phyloP scores from a whole-genome alignment of 2,329 filamentous ascomycete species.

The Trichophaea hybrida region DNA sequence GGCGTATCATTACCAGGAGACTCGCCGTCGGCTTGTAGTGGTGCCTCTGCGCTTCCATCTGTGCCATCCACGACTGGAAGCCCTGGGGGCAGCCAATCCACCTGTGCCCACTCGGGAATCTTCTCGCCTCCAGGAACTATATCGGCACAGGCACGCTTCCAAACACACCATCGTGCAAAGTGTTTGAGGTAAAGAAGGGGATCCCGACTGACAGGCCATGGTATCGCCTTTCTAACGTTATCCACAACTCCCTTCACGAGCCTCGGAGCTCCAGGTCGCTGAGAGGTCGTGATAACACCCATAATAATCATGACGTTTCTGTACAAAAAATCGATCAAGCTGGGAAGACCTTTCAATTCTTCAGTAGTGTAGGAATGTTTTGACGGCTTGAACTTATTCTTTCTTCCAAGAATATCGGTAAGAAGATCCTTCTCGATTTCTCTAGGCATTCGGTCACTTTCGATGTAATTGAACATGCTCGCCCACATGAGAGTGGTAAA shows the following conservation, averaged over 20 bases:
- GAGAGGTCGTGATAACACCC: conserved; percentile 23
- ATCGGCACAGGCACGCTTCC: conserved; percentile 17
- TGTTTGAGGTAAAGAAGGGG: conserved; percentile 18
- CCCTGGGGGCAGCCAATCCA: conserved; percentile 16
- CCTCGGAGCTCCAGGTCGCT: conserved; percentile 13
- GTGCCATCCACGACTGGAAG: background rate
- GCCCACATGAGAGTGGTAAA: conserved; percentile 60
- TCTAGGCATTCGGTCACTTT: conserved; percentile 48
- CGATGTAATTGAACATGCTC: conserved; percentile 47
- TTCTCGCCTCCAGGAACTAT: conserved; percentile 16
- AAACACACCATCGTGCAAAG: conserved; percentile 22
- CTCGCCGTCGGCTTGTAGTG: background rate
- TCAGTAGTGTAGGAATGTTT: conserved; percentile 21
- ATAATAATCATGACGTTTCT: conserved; percentile 24
- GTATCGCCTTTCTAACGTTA: conserved; percentile 17
- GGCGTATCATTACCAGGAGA: background rate
- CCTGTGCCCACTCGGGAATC: conserved; percentile 20
- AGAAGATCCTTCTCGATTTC: conserved; percentile 35
- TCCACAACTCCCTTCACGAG: conserved; percentile 13
- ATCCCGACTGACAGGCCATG: conserved; percentile 13
- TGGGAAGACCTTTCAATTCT: conserved; percentile 25
- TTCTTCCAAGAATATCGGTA: conserved; percentile 9
- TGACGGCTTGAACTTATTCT: conserved; percentile 5
- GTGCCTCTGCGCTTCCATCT: background rate
- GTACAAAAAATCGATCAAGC: conserved; percentile 24